Conservation (phyloP, 2,329 filamentous ascomycete genomes). For the Hymenoscyphus linearis region DNA sequence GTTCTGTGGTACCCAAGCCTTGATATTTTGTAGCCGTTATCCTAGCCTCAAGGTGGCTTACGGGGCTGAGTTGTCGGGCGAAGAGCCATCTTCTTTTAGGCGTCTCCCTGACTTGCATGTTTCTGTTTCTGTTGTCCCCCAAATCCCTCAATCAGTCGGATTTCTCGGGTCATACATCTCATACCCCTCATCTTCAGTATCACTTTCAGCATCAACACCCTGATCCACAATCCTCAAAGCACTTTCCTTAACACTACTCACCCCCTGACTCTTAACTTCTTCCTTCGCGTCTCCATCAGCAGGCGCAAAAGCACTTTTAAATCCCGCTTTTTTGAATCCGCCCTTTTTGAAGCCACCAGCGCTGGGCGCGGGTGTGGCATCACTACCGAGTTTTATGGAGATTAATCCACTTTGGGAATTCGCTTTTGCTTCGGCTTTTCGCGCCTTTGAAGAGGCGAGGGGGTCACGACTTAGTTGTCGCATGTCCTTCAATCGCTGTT, state of each 20-base stretch:
- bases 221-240: constrained; percentile 34
- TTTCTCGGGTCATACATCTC: constrained; percentile 58
- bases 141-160: constrained; percentile 50
- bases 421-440: constrained; percentile 66
- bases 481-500: constrained; percentile 84
- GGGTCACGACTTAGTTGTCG: constrained; percentile 75
- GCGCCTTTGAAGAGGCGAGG: constrained; percentile 56
- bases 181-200: constrained; percentile 67
- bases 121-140: not conserved
- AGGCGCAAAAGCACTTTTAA: constrained; percentile 69
- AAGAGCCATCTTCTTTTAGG: not conserved
- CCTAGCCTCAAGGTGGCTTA: not conserved
- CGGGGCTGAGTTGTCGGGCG: not conserved
- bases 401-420: constrained; percentile 56
- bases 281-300: constrained; percentile 40
- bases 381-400: constrained; percentile 55
- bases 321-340: constrained; percentile 77
- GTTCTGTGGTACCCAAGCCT: not conserved
- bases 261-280: constrained; percentile 27
- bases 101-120: not conserved
- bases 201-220: constrained; percentile 57
- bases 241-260: constrained; percentile 13
- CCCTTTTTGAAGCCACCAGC: constrained; percentile 56
- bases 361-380: constrained; percentile 24
- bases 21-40: too few species aligned